Base-by-base conservation (phyloP, 2,329 filamentous ascomycete species). In the Neonectria hederae region DNA sequence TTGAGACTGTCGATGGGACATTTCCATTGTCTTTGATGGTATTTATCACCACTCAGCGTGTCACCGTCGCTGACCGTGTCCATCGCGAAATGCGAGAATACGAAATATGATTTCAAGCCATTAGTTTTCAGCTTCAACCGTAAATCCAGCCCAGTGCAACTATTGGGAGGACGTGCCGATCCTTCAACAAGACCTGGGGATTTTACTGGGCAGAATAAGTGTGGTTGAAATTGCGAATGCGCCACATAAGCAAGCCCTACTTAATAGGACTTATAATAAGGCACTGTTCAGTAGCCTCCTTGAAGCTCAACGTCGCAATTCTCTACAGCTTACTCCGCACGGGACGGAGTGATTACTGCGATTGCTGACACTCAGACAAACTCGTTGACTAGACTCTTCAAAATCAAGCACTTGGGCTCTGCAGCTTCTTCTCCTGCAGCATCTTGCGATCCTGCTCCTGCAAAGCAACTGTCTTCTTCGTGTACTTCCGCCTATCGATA, bases 391-490 rank as follows among this genome's bases (percentile, higher is more conserved):
- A 24, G n/a, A 26, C 45, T n/a, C 26, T 4, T 26, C 26, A 13
- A n/a, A 17, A 21, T 61, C 52, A 62, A 30, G 35, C 26, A 13
- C 13, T 21, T 32, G 35, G 10, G 7, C 46, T 26, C 22, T 48
- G 46, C 1, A 62, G 9, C 14, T 58, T 52, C 6, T 54, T 63
- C 10, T 53, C 32, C 40, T 58, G 30, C 22, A 63, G 32, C 11
- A 30, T 52, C 21, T 58, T 28, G 5, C 54, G 42, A 21, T 63
- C 60, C 8, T 42, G 57, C 17, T 63, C 61, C 22, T 63, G 61
- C 35, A 63, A 28, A 5, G 61, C 61, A 6, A 63, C 55, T 8
- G 61, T 63, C 49, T 63, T 63, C 17, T 63, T 63, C 21, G 61
- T 63, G n/a, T 63, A 63, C 45, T 63, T 63, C 28, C 61, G 52